These are phyloP conservation scores for Aureobasidium melanogenum DNA, from an alignment of 2,329 filamentous ascomycete species.

Conservation along the genomic window DNA sequence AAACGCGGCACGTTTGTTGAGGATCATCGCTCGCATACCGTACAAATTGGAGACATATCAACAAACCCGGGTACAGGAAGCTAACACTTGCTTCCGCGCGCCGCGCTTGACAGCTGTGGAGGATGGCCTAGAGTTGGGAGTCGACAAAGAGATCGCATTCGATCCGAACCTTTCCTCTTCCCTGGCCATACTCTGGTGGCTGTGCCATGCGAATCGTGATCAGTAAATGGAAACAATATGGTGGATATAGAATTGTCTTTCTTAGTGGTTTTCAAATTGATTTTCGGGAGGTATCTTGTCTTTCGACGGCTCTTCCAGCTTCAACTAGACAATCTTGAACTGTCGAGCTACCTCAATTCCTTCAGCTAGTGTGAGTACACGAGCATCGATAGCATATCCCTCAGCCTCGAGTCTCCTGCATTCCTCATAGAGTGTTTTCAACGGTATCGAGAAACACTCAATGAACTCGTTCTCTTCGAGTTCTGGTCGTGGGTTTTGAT, in stretches of 20 bases:
- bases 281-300: not conserved
- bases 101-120: not conserved
- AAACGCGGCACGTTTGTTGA: not conserved
- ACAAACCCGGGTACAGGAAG: not conserved
- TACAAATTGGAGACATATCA: not conserved
- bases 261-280: not conserved
- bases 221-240: too few relatives aligned
- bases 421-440: constrained; percentile 47
- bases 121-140: not conserved
- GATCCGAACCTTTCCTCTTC: not conserved
- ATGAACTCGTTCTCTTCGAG: constrained; percentile 56
- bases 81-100: not conserved
- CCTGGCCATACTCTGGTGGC: too few relatives aligned
- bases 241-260: not conserved
- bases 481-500: constrained; percentile 47
- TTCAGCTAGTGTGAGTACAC: constrained; percentile 69
- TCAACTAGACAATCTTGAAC: constrained; percentile 25
- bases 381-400: constrained; percentile 70
- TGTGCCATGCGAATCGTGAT: too few relatives aligned
- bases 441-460: constrained; percentile 49
- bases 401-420: constrained; percentile 58
- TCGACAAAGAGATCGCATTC: not conserved
- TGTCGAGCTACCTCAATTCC: constrained; percentile 63
- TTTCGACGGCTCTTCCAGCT: not conserved
- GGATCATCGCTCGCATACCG: not conserved